These are phyloP conservation scores for Corchorus capsularis DNA, from an alignment of 345 rosid genomes.

Conservation along the genomic window DNA sequence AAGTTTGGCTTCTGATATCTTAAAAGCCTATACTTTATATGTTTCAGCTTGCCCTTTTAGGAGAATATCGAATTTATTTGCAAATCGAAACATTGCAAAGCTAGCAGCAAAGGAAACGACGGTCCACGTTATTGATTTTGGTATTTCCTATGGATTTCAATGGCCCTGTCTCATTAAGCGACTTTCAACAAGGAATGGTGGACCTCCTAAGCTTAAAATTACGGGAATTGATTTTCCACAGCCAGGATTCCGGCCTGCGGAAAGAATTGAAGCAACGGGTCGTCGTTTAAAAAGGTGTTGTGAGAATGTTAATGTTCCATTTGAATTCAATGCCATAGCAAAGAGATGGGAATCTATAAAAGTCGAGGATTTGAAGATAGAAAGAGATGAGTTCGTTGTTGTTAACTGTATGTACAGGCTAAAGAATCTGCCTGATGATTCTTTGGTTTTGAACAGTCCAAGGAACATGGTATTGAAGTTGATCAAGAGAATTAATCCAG, in stretches of 20 bases:
- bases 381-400: constrained; percentile 43
- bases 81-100: constrained; percentile 43
- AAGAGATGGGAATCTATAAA: constrained; percentile 66
- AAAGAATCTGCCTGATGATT: constrained; percentile 60
- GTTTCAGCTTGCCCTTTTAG: constrained; percentile 58
- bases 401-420: constrained; percentile 52
- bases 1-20: constrained; percentile 55
- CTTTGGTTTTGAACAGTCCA: constrained; percentile 43
- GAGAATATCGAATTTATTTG: constrained; percentile 42
- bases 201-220: constrained; percentile 57
- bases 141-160: constrained; percentile 68
- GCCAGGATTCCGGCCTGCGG: constrained; percentile 56
- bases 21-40: constrained; percentile 50
- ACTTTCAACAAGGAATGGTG: constrained; percentile 38
- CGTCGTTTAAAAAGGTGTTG: constrained; percentile 46
- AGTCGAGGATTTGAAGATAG: constrained; percentile 52
- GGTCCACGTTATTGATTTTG: constrained; percentile 66
- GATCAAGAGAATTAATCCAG: constrained; percentile 52
- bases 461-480: constrained; percentile 56
- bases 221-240: constrained; percentile 75
- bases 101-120: constrained; percentile 41
- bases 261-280: constrained; percentile 60
- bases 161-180: constrained; percentile 76
- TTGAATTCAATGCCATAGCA: constrained; percentile 51
- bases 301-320: constrained; percentile 48